Base-by-base conservation (phyloP, 2,329 filamentous ascomycete species). In the Basipetospora chlamydospora region DNA sequence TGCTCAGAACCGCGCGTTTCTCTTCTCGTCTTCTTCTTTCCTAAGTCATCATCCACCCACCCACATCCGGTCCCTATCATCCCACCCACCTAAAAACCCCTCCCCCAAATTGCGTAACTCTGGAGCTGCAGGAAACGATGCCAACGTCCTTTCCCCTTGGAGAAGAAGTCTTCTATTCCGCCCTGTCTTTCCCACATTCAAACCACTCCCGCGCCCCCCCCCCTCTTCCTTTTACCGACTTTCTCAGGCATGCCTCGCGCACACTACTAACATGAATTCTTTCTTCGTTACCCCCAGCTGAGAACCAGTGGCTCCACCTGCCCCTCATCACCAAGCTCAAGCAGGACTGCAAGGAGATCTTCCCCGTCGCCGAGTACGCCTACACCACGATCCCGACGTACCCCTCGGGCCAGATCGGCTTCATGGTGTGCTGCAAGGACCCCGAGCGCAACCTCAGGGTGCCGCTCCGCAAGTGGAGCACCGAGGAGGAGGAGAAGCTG, bases 371-470 rank as follows among this genome's bases (percentile, higher is more conserved):
- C 59, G 90, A 98, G 67, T 98, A 96, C 67, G 90, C 83, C 51
- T 98, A 95, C 75, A 96, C 88, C 54, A 96, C 88, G 52, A 98
- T 98, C 61, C 90, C 90, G 41, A 98, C 90, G 56, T 98, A 98
- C 71, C 90, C 90, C 47, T 93, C 85, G 39, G 90, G 90, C 57
- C 90, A 98, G 70, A 98, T 98, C 54, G 90, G 90, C 57, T 98
- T 98, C 79, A 95, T 98, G 87, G 84, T 98, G 56, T 96, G 90
- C 78, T 83, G 73, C 79, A 96, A 98, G 77, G 88, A 96, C 57
- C 67, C 77, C 57, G 76, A 63, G 55, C 75, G 78, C 59, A 73
- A 98, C 63, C 73, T 96, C 56, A 84, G 73, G 60, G 82, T 78
- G 62, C 90, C 90, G 37, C 55, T 95, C 43, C 80, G 90, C 54